Base-by-base conservation (phyloP, 1,139 yeast genomes). In the Taiozyma sp. region DNA sequence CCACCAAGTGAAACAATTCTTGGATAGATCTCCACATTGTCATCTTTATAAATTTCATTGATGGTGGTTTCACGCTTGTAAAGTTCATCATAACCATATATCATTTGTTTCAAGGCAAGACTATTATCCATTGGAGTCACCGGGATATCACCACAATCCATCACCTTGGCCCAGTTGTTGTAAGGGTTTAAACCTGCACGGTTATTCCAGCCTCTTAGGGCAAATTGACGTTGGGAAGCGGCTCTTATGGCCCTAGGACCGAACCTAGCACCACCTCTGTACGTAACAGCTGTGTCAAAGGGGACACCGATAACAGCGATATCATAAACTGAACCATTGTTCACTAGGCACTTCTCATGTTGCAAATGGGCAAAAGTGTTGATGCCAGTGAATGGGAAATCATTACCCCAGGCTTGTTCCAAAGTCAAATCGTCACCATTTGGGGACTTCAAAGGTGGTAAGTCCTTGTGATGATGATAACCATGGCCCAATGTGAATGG, bases 101-200 rank as follows among this genome's bases (percentile, higher is more conserved):
- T 76, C 93, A 86, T 85, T 66, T 85, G 91, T 58, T 74, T 71
- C 61, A 85, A 75, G 0, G 91, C 93, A 54, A 86, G 68, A 21
- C 68, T 61, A 62, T 85, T 85, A 64, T 86, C 93, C 83, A 85
- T 81, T 16, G 93, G 93, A 1, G 89, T 75, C 19, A 85, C 81
- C 1, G 93, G 91, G 47, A 86, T 79, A 66, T 86, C 95, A n/a
- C 88, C 89, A 69, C 95, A 86, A 67, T 86, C 95, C 28, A 85
- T 58, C 19, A 86, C 69, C 46, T 69, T 75, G 24, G 91, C 90
- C 89, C 91, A 84, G 47, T 76, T 68, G 35, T 68, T 65, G 63
- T 83, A 86, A 28, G 63, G 63, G 44, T 60, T 60, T 50, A 70
- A 47, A n/a, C 73, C 77, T 3, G 90, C 89, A 44, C 90, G 69